Conservation (phyloP, 2,329 filamentous ascomycete genomes). For the Zasmidium angulare region DNA sequence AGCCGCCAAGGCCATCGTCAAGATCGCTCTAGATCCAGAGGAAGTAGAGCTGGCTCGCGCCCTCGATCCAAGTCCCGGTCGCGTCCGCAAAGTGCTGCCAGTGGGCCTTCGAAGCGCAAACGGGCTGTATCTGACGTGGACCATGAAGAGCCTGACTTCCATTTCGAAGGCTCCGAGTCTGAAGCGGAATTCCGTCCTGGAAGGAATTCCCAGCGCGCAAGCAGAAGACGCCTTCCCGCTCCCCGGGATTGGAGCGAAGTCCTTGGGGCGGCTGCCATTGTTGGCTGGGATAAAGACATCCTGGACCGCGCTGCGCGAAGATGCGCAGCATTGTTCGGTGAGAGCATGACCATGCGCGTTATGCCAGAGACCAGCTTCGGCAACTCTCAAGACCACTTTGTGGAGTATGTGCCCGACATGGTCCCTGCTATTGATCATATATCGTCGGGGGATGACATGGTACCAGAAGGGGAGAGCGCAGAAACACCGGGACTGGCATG, state of each 20-base stretch:
- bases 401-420: slow-evolving; percentile 38
- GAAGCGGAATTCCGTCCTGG: neutral
- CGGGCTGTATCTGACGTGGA: slow-evolving; percentile 6
- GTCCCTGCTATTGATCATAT: slow-evolving; percentile 29
- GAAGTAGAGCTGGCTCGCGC: slow-evolving; percentile 9
- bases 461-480: neutral
- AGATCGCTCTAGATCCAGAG: slow-evolving; percentile 7
- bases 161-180: neutral
- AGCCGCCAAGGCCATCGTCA: slow-evolving; percentile 29
- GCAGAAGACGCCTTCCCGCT: slow-evolving; percentile 31
- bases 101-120: slow-evolving; percentile 6
- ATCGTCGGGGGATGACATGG: neutral
- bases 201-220: neutral
- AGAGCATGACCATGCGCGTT: slow-evolving; percentile 56
- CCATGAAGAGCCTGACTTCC: neutral
- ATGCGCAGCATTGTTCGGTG: slow-evolving; percentile 72
- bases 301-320: slow-evolving; percentile 69
- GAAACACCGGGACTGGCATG: slow-evolving; percentile 17
- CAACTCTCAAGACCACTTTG: slow-evolving; percentile 25
- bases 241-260: slow-evolving; percentile 83
- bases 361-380: slow-evolving; percentile 23
- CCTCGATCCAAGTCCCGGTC: slow-evolving; percentile 7
- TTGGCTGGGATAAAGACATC: slow-evolving; percentile 65
- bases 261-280: slow-evolving; percentile 72
- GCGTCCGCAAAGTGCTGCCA: slow-evolving; percentile 1